Conservation (phyloP, 176 grass and related monocot species). For the Olyra latifolia region DNA sequence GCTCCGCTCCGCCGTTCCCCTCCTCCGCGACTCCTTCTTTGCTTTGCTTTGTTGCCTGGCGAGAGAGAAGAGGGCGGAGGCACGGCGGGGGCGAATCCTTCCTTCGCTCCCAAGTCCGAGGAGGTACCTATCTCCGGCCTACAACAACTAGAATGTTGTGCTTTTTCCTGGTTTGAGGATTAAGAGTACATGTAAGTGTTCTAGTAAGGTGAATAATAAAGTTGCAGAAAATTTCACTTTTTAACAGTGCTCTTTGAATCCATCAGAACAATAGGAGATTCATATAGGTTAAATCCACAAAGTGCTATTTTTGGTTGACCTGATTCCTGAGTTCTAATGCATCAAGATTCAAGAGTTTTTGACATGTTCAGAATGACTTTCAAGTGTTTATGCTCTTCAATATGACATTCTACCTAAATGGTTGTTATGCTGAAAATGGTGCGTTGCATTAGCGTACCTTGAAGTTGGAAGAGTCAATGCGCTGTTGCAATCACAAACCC, state of each 20-base stretch:
- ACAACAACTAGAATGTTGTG: not conserved
- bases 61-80: no score
- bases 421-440: not conserved
- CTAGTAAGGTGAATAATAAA: slow-evolving; percentile 2
- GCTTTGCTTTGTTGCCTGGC: no score
- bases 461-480: not conserved
- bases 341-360: not conserved
- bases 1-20: no score
- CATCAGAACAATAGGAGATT: not conserved
- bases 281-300: not conserved
- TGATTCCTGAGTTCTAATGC: not conserved
- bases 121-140: no score
- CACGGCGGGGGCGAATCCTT: no score
- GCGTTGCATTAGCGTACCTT: not conserved
- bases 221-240: not conserved
- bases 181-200: not conserved
- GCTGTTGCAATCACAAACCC: not conserved
- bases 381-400: not conserved
- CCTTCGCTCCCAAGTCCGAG: no score
- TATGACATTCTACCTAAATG: not conserved
- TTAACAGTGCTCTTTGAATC: not conserved
- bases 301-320: not conserved
- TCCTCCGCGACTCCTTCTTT: no score
- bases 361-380: not conserved
- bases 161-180: not conserved